These are phyloP conservation scores for Leucocoprinus leucothites DNA, from an alignment of 768 basidiomycete species.

Conservation along the genomic window DNA sequence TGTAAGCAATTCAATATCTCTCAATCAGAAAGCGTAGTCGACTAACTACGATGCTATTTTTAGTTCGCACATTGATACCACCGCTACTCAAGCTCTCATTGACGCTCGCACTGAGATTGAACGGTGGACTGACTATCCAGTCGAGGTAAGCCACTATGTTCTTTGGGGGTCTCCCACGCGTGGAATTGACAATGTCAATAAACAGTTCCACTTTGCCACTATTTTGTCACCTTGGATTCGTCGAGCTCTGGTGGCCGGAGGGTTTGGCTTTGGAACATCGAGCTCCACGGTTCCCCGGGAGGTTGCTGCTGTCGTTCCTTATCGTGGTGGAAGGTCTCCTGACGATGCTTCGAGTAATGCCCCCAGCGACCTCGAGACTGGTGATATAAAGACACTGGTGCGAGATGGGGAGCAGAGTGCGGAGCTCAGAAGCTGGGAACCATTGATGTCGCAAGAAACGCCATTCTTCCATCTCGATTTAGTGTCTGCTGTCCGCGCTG, in stretches of 20 bases:
- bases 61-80: constrained; percentile 90
- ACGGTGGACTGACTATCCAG: constrained; percentile 73
- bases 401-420: constrained; percentile 10
- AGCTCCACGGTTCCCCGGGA: constrained; percentile 46
- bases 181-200: background rate
- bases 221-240: constrained; percentile 93
- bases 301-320: constrained; percentile 55
- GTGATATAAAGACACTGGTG: constrained; percentile 17
- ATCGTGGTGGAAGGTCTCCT: background rate
- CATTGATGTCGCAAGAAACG: constrained; percentile 51
- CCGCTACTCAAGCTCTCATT: constrained; percentile 86
- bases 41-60: background rate
- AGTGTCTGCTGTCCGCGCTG: constrained; percentile 63
- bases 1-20: constrained; percentile 42
- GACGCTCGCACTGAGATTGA: constrained; percentile 89
- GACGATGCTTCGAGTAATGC: constrained; percentile 14
- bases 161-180: background rate
- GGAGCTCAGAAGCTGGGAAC: constrained; percentile 20
- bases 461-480: constrained; percentile 95
- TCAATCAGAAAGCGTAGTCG: background rate
- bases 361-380: constrained; percentile 17
- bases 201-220: constrained; percentile 92
- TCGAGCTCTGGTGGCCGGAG: constrained; percentile 84
- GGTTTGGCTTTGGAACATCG: constrained; percentile 75
- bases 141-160: constrained; percentile 49